A percentile compares a stretch with the other conserved stretches of the same genome.
Evolutionary conservation across 805 yeast species (phyloP).

Genomic region (Suhomyces sp.): DNA sequence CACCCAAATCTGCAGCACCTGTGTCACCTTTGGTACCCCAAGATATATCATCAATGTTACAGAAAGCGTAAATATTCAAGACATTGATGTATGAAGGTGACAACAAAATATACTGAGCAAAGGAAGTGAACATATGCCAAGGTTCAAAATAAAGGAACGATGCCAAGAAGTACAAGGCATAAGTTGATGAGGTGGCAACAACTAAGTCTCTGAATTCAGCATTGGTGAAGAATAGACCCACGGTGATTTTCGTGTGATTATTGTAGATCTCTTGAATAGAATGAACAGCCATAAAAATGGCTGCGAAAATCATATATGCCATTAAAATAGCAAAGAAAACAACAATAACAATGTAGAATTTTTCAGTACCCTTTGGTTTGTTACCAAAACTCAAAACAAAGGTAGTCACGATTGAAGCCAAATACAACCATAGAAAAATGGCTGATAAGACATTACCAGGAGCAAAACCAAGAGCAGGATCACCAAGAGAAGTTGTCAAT

Average conservation of each 20-base stretch:
- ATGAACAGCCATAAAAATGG: slow-evolving; percentile 56
- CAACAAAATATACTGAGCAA: slow-evolving; percentile 49
- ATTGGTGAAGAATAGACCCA: slow-evolving; percentile 45
- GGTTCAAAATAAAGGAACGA: slow-evolving; percentile 62
- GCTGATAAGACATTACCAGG: slow-evolving; percentile 51
- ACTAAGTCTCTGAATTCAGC: slow-evolving; percentile 48
- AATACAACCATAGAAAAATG: slow-evolving; percentile 54
- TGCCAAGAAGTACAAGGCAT: slow-evolving; percentile 58
- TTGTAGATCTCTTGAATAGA: slow-evolving; percentile 41
- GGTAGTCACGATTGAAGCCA: slow-evolving; percentile 56
- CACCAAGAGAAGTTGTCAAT: slow-evolving; percentile 52
- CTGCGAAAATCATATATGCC: slow-evolving; percentile 58
- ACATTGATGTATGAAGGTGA: slow-evolving; percentile 56
- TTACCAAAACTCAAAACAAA: slow-evolving; percentile 65
- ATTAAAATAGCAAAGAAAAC: slow-evolving; percentile 59
- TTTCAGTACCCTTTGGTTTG: slow-evolving; percentile 60
- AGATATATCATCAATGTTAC: slow-evolving; percentile 69
- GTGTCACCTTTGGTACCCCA: slow-evolving; percentile 75
- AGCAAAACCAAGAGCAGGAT: slow-evolving; percentile 36
- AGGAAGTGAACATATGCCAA: slow-evolving; percentile 63
- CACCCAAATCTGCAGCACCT: slow-evolving; percentile 58
- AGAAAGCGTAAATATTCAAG: slow-evolving; percentile 64
- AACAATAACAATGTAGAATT: slow-evolving; percentile 52
- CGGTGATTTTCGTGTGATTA: slow-evolving; percentile 42
- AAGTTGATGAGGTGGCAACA: slow-evolving; percentile 60